A percentile compares a stretch with the other conserved stretches of the same genome.
These are phyloP conservation scores for Hypocreales sp. DNA, from an alignment of 2,329 filamentous ascomycete genomes.

Conservation along the genomic window DNA sequence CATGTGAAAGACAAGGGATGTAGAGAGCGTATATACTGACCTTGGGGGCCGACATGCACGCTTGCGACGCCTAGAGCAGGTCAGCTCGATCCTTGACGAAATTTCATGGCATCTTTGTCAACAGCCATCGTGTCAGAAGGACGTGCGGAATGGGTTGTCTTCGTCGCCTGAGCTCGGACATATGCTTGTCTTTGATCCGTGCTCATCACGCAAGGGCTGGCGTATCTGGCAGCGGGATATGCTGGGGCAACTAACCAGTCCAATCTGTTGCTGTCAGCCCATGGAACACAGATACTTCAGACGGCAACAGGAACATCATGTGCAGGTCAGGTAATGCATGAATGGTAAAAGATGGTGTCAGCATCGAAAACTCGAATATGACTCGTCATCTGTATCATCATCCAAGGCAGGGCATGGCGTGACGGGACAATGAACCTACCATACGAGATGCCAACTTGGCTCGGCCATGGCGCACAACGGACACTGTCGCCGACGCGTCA, in stretches of 20 bases:
- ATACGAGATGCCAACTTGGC: too few relatives aligned
- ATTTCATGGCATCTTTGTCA: background rate
- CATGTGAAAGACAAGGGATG: slow-evolving; percentile 14
- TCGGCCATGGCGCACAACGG: too few relatives aligned
- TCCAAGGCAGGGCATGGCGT: slow-evolving; percentile 4
- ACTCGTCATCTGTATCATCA: slow-evolving; percentile 58
- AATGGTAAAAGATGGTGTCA: slow-evolving; percentile 57
- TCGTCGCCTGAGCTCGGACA: slow-evolving; percentile 61
- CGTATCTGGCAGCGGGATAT: too few relatives aligned
- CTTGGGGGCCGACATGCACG: too few relatives aligned
- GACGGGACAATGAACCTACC: slow-evolving; percentile 1
- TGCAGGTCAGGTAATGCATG: slow-evolving; percentile 47
- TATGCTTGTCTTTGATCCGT: slow-evolving; percentile 91
- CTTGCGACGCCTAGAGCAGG: too few relatives aligned
- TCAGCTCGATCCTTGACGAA: too few relatives aligned
- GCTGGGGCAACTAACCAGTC: slow-evolving; percentile 9
- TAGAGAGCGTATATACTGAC: background rate
- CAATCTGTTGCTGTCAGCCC: slow-evolving; percentile 1
- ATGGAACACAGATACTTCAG: too few relatives aligned
- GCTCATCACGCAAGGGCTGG: slow-evolving; percentile 53
- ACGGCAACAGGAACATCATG: too few relatives aligned
- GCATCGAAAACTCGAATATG: slow-evolving; percentile 60
- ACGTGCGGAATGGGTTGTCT: slow-evolving; percentile 23
- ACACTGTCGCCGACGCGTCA: slow-evolving; percentile 4
- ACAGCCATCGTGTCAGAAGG: too few relatives aligned